These are phyloP conservation scores for Termitomyces sp. DNA, from an alignment of 768 basidiomycete species.

Conservation along the genomic window DNA sequence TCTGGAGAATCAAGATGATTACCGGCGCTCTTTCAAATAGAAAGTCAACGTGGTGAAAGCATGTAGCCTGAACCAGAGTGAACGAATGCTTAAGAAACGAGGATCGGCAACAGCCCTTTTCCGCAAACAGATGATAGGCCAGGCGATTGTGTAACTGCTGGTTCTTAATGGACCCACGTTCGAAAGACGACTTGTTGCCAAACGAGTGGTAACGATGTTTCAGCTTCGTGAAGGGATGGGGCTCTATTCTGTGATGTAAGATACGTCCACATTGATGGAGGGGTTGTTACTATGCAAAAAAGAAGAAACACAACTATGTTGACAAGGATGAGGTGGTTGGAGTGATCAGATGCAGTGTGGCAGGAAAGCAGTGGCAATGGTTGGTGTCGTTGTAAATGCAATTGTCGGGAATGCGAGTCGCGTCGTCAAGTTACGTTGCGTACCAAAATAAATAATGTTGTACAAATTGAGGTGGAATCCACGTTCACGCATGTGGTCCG, in stretches of 20 bases:
- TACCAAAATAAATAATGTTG: constrained; percentile 6
- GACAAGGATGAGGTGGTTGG: constrained; percentile 15
- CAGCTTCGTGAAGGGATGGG: not conserved
- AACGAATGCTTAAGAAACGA: not conserved
- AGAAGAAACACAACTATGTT: constrained; percentile 13
- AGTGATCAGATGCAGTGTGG: constrained; percentile 18
- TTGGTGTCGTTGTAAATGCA: constrained; percentile 17
- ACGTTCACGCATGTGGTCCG: constrained; percentile 1
- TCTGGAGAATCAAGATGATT: not conserved
- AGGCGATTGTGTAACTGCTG: not conserved
- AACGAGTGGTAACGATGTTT: not conserved
- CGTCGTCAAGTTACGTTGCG: not conserved
- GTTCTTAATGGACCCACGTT: not conserved
- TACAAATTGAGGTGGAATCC: constrained; percentile 5
- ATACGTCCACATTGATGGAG: constrained; percentile 20
- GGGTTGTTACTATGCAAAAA: constrained; percentile 30
- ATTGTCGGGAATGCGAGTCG: constrained; percentile 5
- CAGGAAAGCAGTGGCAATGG: constrained; percentile 14
- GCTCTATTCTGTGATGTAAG: constrained; percentile 24
- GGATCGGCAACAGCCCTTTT: not conserved
- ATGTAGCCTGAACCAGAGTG: not conserved
- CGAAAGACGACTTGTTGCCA: not conserved
- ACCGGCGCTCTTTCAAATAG: not conserved
- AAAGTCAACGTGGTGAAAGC: not conserved
- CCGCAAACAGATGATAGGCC: not conserved